These are phyloP conservation scores for Metschnikowia chrysomelidarum DNA, from an alignment of 805 yeast genomes.

Conservation along the genomic window DNA sequence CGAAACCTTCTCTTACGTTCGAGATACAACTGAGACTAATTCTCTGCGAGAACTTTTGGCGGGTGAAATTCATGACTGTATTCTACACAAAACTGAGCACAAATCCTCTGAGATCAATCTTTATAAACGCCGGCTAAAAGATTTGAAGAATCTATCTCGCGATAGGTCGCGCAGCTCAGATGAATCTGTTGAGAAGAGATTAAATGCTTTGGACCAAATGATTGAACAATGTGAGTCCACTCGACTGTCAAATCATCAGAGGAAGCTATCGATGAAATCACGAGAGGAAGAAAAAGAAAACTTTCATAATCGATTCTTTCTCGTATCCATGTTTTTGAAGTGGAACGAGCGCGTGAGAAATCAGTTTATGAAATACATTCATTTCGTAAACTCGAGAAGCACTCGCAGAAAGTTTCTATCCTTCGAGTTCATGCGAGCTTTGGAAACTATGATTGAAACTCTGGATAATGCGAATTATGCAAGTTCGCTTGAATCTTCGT, in stretches of 20 bases:
- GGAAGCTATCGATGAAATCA: slow-evolving; percentile 13
- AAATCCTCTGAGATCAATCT: slow-evolving; percentile 29
- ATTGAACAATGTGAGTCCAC: slow-evolving; percentile 4
- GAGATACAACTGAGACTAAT: slow-evolving; percentile 47
- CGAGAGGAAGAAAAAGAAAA: slow-evolving; percentile 8
- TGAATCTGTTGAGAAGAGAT: slow-evolving; percentile 10
- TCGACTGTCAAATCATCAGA: slow-evolving; percentile 15
- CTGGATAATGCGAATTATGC: slow-evolving; percentile 49
- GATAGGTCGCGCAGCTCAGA: slow-evolving; percentile 5
- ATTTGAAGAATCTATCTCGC: slow-evolving; percentile 19
- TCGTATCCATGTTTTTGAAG: slow-evolving; percentile 39
- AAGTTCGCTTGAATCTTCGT: slow-evolving; percentile 10
- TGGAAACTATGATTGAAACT: slow-evolving; percentile 32
- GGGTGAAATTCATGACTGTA: slow-evolving; percentile 32
- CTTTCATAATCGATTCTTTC: slow-evolving; percentile 39
- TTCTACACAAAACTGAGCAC: slow-evolving; percentile 26
- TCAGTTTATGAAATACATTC: slow-evolving; percentile 33
- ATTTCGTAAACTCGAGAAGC: slow-evolving; percentile 32
- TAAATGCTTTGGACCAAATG: slow-evolving; percentile 20
- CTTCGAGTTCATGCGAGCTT: slow-evolving; percentile 32
- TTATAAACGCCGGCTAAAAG: slow-evolving; percentile 26
- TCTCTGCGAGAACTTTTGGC: slow-evolving; percentile 18
- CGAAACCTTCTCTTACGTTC: slow-evolving; percentile 65
- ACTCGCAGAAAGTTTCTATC: slow-evolving; percentile 31
- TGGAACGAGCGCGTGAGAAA: slow-evolving; percentile 42